Evolutionary conservation across 176 grass and related monocot genomes (phyloP), one percentile per base, ranked within the genome.

Genomic region (Typha latifolia): DNA sequence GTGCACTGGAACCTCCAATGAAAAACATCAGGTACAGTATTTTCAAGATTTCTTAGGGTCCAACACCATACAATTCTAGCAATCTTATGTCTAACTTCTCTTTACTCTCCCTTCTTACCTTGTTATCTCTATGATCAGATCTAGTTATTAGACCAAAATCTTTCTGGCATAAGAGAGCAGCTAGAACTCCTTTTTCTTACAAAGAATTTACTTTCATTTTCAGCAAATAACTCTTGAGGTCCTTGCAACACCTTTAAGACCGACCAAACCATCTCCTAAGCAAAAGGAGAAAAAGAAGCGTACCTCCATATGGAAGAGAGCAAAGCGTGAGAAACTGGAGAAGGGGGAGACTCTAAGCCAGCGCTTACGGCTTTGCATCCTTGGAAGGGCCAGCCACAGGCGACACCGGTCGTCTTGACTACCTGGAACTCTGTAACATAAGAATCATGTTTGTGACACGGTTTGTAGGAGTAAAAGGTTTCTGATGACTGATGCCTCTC

Each of bases 331-430:
- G 74, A 84, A 86, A 56, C 72, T 74, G 5, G 86, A 88, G 70
- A 86, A 89, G 80, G 82, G 82, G 67, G 85, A 86, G 62, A 91
- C 69, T 34, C 37, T 96, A 27, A 91, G 76, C 62, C 88, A 91
- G 80, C 88, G 88, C 49, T 63, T 96, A 18, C 78, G 88, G 26
- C 77, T 91, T 59, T 91, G 85, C 75, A 68, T 96, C 68, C 87
- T 91, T 18, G 85, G 92, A 21, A 79, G 89, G 47, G 66, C 72
- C 20, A 72, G 82, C 56, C 84, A 96, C 75, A 91, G 84, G 69
- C 79, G 75, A 71, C 84, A 82, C 27, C 80, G 84, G 66, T 89
- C 88, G 3, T 85, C 85, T 49, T 96, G 77, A 59, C 18, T 21
- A 59, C 53, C 18, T 21, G 18, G 9, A 59, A 21, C 53, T 19